These are phyloP conservation scores for Chamaecrista fasciculata DNA, from an alignment of 306 rosid species.

Conservation along the genomic window DNA sequence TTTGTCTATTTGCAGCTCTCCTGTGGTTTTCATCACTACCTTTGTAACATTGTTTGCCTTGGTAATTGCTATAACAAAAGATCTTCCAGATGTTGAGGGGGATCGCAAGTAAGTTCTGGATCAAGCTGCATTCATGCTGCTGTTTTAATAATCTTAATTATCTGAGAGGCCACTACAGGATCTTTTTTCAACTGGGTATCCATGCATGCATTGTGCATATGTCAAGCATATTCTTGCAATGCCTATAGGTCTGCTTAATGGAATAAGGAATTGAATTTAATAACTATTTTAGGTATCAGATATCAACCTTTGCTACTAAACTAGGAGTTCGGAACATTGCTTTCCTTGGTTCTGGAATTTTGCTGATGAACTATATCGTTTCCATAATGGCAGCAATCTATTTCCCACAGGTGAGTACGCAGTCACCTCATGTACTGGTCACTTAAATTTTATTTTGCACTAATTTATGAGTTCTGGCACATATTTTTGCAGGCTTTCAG, in stretches of 20 bases:
- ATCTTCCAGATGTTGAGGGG: slow-evolving; percentile 97
- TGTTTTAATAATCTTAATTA: slow-evolving; percentile 25
- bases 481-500: slow-evolving; percentile 74
- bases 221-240: slow-evolving; percentile 7
- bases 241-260: not conserved
- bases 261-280: slow-evolving; percentile 26
- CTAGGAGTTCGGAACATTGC: slow-evolving; percentile 90
- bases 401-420: slow-evolving; percentile 68
- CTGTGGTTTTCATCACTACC: slow-evolving; percentile 87
- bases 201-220: not conserved
- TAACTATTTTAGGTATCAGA: slow-evolving; percentile 62
- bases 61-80: slow-evolving; percentile 96
- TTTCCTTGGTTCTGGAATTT: slow-evolving; percentile 88
- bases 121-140: slow-evolving; percentile 17
- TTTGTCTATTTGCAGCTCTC: slow-evolving; percentile 61
- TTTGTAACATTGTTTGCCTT: slow-evolving; percentile 91
- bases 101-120: slow-evolving; percentile 76
- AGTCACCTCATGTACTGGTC: slow-evolving; percentile 6
- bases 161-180: slow-evolving; percentile 15
- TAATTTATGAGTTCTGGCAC: slow-evolving; percentile 17
- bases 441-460: not conserved
- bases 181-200: not conserved
- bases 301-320: slow-evolving; percentile 92
- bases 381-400: slow-evolving; percentile 70
- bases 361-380: slow-evolving; percentile 75